phyloP scores from a whole-genome alignment of 805 yeast species.

The Pichia kluyveri region DNA sequence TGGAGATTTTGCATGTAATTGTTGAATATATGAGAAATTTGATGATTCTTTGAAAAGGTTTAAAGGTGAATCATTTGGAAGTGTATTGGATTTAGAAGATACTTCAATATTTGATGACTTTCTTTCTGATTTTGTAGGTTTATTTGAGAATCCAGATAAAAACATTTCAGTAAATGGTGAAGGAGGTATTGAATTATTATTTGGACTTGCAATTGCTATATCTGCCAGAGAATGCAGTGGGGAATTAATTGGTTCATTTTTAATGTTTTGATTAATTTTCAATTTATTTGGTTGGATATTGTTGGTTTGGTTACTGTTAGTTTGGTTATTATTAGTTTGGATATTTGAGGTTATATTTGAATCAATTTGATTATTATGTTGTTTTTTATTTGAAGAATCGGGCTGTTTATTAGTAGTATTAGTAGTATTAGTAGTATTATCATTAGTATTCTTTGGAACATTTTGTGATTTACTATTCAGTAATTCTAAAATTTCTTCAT shows the following conservation, averaged over 20 bases:
- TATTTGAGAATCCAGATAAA: slow-evolving; percentile 9
- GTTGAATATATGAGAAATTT: background rate
- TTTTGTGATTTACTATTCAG: background rate
- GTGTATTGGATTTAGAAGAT: background rate
- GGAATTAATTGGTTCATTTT: background rate
- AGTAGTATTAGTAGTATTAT: background rate
- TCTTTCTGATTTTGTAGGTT: background rate
- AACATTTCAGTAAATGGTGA: slow-evolving; percentile 10
- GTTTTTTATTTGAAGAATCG: slow-evolving; percentile 4
- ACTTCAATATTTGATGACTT: background rate
- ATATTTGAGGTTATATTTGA: too few relatives aligned
- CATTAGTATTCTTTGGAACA: too few relatives aligned
- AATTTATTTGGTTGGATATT: background rate
- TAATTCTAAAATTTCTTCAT: slow-evolving; percentile 6
- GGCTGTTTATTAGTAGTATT: background rate
- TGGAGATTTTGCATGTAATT: slow-evolving; percentile 4
- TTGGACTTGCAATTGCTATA: slow-evolving; percentile 15
- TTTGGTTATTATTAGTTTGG: background rate
- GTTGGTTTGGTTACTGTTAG: background rate
- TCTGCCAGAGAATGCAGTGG: slow-evolving; percentile 14
- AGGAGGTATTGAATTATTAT: slow-evolving; percentile 6
- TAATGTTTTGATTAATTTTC: background rate
- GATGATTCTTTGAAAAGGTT: slow-evolving; percentile 4
- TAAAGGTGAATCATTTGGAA: slow-evolving; percentile 1
- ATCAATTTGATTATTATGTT: too few relatives aligned